Conservation (phyloP, 2,329 filamentous ascomycete genomes). For the Talaromyces pinophilus region DNA sequence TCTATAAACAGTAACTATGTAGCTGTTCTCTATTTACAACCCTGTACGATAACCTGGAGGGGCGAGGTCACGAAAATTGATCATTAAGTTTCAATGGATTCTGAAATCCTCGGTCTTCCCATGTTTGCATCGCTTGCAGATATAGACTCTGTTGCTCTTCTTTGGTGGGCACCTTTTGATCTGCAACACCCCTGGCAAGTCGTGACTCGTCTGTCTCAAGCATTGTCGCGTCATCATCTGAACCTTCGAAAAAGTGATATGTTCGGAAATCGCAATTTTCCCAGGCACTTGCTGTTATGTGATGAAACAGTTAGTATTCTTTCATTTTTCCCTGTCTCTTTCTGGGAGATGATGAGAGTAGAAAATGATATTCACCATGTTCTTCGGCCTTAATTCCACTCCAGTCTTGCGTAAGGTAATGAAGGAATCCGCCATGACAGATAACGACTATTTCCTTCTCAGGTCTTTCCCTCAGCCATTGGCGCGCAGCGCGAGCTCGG, state of each 20-base stretch:
- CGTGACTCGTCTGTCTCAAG: conserved; percentile 24
- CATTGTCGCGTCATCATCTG: conserved; percentile 22
- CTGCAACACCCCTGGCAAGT: conserved; percentile 18
- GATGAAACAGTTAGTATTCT: background rate
- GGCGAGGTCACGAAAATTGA: conserved; percentile 1
- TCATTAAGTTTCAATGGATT: conserved; percentile 24
- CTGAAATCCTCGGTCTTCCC: conserved; percentile 24
- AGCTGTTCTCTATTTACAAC: background rate
- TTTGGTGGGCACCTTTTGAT: conserved; percentile 17
- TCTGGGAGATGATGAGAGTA: background rate
- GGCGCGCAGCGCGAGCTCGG: conserved; percentile 22
- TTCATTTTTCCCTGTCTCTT: background rate
- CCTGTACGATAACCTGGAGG: background rate
- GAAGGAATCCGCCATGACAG: conserved; percentile 26
- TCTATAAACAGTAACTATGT: conserved; percentile 2
- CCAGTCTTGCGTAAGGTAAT: conserved; percentile 28
- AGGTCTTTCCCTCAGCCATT: conserved; percentile 24
- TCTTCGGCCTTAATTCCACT: conserved; percentile 22
- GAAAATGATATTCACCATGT: conserved; percentile 20
- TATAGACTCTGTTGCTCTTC: conserved; percentile 21
- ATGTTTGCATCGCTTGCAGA: conserved; percentile 23
- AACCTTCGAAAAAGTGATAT: conserved; percentile 18
- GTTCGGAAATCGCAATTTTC: conserved; percentile 24
- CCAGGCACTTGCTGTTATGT: conserved; percentile 22
- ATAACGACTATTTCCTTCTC: conserved; percentile 27